Conservation (phyloP, 2,329 filamentous ascomycete genomes). For the Diaporthe amygdali region DNA sequence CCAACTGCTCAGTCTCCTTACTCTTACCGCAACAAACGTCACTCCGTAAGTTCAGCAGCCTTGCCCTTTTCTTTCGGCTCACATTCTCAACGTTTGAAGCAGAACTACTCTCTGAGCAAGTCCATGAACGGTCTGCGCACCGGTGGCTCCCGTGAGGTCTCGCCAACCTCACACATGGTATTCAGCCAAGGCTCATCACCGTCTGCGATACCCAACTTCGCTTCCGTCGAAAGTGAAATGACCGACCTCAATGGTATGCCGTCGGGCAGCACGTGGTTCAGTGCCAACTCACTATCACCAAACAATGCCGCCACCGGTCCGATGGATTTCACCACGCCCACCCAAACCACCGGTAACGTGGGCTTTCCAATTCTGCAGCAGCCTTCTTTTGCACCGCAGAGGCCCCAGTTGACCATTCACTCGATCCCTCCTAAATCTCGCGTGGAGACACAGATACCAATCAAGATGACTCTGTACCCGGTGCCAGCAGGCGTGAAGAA, state of each 20-base stretch:
- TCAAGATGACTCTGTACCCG: slow-evolving; percentile 78
- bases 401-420: slow-evolving; percentile 38
- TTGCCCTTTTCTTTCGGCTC: not conserved
- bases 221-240: slow-evolving; percentile 47
- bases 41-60: slow-evolving; percentile 43
- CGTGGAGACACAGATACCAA: slow-evolving; percentile 95
- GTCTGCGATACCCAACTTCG: slow-evolving; percentile 50
- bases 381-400: slow-evolving; percentile 28
- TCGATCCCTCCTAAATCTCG: slow-evolving; percentile 81
- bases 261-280: slow-evolving; percentile 20
- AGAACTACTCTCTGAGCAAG: slow-evolving; percentile 59
- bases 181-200: slow-evolving; percentile 60
- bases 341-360: slow-evolving; percentile 11
- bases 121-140: slow-evolving; percentile 55
- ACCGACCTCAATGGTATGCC: slow-evolving; percentile 39
- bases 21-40: slow-evolving; percentile 43
- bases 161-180: slow-evolving; percentile 57
- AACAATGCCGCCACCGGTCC: slow-evolving; percentile 41
- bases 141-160: slow-evolving; percentile 56
- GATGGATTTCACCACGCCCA: slow-evolving; percentile 8
- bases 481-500: slow-evolving; percentile 78
- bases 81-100: slow-evolving; percentile 32
- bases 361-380: slow-evolving; percentile 11
- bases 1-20: slow-evolving; percentile 20
- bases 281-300: slow-evolving; percentile 19